Conservation (phyloP, 768 basidiomycete species). For the Zangia roseola region DNA sequence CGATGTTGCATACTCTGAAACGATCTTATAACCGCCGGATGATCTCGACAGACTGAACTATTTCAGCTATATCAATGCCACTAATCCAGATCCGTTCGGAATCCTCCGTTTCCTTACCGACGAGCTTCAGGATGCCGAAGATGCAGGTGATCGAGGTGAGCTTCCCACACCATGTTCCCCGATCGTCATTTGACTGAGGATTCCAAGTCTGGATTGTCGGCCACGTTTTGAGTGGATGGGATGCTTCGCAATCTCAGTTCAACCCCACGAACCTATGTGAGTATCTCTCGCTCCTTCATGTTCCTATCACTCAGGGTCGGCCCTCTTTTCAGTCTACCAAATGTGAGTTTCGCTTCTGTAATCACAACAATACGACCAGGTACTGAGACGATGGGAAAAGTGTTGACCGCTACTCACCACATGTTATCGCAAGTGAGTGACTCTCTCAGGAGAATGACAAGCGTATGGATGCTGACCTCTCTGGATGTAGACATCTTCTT, state of each 20-base stretch:
- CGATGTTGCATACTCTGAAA: not conserved
- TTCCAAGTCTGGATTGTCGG: constrained; percentile 48
- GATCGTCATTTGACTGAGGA: not conserved
- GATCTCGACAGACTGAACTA: constrained; percentile 37
- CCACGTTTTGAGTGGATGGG: constrained; percentile 50
- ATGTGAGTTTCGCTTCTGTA: constrained; percentile 31
- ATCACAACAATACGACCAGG: too few species aligned
- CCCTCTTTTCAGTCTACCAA: constrained; percentile 38
- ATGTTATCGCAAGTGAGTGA: constrained; percentile 44
- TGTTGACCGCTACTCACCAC: constrained; percentile 47
- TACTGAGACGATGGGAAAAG: constrained; percentile 19
- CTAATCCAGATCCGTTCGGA: constrained; percentile 44
- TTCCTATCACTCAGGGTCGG: not conserved
- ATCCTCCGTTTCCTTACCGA: constrained; percentile 51
- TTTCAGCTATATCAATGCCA: constrained; percentile 50
- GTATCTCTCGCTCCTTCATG: constrained; percentile 6
- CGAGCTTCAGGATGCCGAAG: constrained; percentile 53
- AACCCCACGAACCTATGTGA: constrained; percentile 46
- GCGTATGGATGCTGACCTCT: not conserved
- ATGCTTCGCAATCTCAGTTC: constrained; percentile 38
- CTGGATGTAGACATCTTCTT: constrained; percentile 55
- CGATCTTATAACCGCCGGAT: not conserved
- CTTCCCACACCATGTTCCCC: not conserved
- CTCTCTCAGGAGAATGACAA: not conserved
- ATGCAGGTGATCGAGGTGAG: constrained; percentile 44